These are phyloP conservation scores for Penicillium sclerotiorum DNA, from an alignment of 2,329 filamentous ascomycete species.

Conservation along the genomic window DNA sequence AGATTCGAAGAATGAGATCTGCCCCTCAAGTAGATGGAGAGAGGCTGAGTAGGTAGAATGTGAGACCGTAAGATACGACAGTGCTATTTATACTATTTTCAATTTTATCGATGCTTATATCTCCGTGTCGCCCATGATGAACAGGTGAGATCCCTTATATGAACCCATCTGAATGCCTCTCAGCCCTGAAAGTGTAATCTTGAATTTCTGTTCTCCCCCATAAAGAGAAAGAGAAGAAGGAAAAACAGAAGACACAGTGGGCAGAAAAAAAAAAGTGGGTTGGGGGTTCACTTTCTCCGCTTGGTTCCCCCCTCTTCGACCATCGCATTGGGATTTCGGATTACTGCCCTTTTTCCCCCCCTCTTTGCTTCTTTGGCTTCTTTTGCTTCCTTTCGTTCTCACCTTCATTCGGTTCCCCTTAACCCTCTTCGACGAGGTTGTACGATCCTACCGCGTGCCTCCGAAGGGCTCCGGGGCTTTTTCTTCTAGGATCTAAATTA, in stretches of 20 bases:
- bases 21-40: too few species aligned
- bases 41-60: too few species aligned
- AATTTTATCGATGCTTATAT: too few species aligned
- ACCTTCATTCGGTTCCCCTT: not conserved
- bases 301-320: not conserved
- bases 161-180: too few species aligned
- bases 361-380: not conserved
- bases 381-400: constrained; percentile 8
- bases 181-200: too few species aligned
- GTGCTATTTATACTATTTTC: not conserved
- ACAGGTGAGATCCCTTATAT: too few species aligned
- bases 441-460: not conserved
- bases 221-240: too few species aligned
- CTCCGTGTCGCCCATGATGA: too few species aligned
- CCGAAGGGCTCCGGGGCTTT: constrained; percentile 4
- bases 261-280: constrained; percentile 1
- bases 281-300: constrained; percentile 5
- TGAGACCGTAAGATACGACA: not conserved
- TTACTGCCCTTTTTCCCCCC: not conserved
- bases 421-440: not conserved
- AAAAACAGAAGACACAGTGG: too few species aligned
- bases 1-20: not conserved
- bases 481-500: not conserved
- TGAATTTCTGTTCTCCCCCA: not conserved
- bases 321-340: not conserved